These are phyloP conservation scores for Spergularia marina DNA, from an alignment of 148 eudicot species.

Conservation along the genomic window DNA sequence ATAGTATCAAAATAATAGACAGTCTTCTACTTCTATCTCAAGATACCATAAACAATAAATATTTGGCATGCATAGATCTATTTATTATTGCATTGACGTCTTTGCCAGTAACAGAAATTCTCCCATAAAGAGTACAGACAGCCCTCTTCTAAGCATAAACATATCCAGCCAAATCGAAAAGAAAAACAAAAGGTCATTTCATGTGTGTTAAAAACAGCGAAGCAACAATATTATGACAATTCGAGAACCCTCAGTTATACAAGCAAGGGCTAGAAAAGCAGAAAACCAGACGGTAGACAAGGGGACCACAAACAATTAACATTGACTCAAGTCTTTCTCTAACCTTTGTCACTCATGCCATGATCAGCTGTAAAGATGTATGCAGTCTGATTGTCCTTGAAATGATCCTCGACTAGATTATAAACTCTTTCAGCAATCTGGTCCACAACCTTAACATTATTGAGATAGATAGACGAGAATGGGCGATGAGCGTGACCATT, in stretches of 20 bases:
- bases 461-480: slow-evolving; percentile 84
- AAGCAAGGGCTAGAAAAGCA: not conserved
- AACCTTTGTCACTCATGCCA: slow-evolving; percentile 99
- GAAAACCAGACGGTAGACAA: not conserved
- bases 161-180: not conserved
- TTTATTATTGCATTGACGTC: not conserved
- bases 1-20: not conserved
- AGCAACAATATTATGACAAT: not conserved
- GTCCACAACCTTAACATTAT: slow-evolving; percentile 94
- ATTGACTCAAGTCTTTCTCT: slow-evolving; percentile 14
- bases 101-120: not conserved
- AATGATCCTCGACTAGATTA: slow-evolving; percentile 69
- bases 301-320: slow-evolving; percentile 1
- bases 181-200: not conserved
- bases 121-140: not conserved
- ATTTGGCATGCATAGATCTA: not conserved
- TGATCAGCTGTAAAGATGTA: slow-evolving; percentile 97
- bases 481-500: slow-evolving; percentile 99
- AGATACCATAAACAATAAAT: not conserved
- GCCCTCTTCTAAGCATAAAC: not conserved
- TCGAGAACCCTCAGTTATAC: not conserved
- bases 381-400: slow-evolving; percentile 80
- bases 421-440: slow-evolving; percentile 81
- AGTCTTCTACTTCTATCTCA: not conserved
- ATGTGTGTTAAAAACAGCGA: not conserved